Evolutionary conservation across 73 alveolate genomes (phyloP).

Genomic region (Tetrahymena thermophila): DNA sequence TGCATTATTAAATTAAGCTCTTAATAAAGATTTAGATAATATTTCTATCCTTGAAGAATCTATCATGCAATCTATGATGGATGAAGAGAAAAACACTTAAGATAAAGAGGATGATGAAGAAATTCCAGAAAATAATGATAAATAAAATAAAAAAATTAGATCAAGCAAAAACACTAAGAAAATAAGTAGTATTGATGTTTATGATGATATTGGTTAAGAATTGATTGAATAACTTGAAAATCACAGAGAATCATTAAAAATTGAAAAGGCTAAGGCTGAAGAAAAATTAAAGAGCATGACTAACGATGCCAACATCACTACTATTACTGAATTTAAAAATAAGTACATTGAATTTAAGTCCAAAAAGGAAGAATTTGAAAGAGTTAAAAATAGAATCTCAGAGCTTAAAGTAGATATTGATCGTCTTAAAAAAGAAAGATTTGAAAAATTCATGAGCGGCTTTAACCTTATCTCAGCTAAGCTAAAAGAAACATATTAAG

Average conservation of each 20-base stretch:
- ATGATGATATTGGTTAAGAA: neutral
- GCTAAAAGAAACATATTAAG: conserved; percentile 70
- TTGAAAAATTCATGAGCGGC: conserved; percentile 76
- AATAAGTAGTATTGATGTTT: neutral
- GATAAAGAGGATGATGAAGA: neutral
- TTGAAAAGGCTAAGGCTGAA: neutral
- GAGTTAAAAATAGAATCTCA: conserved; percentile 42
- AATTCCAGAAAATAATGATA: neutral
- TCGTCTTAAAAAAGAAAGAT: conserved; percentile 61
- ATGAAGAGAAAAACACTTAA: neutral
- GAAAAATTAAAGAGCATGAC: conserved; percentile 9
- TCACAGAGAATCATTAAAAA: neutral
- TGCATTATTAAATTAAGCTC: neutral
- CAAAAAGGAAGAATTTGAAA: conserved; percentile 54
- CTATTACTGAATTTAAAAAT: conserved; percentile 51
- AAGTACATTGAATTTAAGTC: conserved; percentile 44
- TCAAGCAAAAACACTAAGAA: neutral
- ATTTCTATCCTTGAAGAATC: neutral
- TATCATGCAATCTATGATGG: neutral
- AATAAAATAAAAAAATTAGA: neutral
- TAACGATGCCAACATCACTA: conserved; percentile 54
- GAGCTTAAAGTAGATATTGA: conserved; percentile 50
- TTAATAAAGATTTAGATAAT: neutral
- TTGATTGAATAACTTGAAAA: neutral
- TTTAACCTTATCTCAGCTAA: conserved; percentile 55